Evolutionary conservation across 768 basidiomycete genomes (phyloP), one percentile per base, ranked within the genome.

Genomic region (Myochromella boudieri): DNA sequence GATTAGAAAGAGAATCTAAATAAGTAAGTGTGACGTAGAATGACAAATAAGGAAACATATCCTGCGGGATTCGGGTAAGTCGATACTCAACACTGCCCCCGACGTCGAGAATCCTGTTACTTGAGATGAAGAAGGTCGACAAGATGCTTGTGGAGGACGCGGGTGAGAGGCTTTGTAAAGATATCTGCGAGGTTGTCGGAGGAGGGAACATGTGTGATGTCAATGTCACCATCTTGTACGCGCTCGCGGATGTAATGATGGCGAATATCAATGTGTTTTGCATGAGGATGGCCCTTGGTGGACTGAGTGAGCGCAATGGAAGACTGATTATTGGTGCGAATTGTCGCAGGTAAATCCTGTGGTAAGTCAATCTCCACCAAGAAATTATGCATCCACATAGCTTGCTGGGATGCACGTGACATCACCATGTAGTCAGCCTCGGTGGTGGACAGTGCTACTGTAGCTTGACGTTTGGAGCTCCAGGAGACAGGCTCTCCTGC

Each of bases 381-480:
- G 33, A 34, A 34, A 34, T 34, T 34, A n/a, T 7, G 18, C 33
- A 34, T 34, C 33, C 33, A 34, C 6, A 34, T 6, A 6, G 33
- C 33, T 17, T 34, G 33, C 18, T 34, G 33, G 6, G 33, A 6
- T n/a, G 33, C 14, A 6, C 18, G 14, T 6, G 33, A 7, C 5
- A n/a, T 5, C 6, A 17, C 5, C 33, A 34, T 34, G 14, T 34
- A 34, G 14, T 34, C 33, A n/a, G 33, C 33, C 14, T 34, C 33
- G 5, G 33, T 7, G 6, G 33, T 34, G n/a, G 33, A 34, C n/a
- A 34, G 18, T 17, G 33, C 33, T 6, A 34, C 33, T 15, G 58
- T 58, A 0, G 53, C 7, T 54, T 70, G 71, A 7, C 53, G 38
- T 41, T 63, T 60, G 2, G 61, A 64, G 0, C 36, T 33, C 70